phyloP scores from a whole-genome alignment of 768 basidiomycete species.

The Lentinus brumalis region DNA sequence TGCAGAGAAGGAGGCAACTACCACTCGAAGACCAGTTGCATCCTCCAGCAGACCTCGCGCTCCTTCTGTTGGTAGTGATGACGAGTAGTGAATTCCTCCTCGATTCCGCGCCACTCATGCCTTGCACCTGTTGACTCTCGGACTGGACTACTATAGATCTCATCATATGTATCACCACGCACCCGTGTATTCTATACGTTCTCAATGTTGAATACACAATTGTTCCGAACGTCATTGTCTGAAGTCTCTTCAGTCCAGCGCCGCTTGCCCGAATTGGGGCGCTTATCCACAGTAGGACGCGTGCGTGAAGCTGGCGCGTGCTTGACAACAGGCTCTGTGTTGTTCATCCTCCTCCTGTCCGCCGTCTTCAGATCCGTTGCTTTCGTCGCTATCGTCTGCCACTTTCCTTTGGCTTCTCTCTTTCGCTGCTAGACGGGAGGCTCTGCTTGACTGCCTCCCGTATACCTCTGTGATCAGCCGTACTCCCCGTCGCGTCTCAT shows the following conservation, averaged over 20 bases:
- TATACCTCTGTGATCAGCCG: slow-evolving; percentile 19
- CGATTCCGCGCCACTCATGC: not conserved
- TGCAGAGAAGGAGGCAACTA: slow-evolving; percentile 64
- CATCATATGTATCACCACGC: slow-evolving; percentile 7
- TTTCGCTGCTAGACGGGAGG: slow-evolving; percentile 22
- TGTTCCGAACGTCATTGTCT: not conserved
- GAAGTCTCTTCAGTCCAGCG: not conserved
- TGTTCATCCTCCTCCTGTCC: not conserved
- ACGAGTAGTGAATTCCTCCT: slow-evolving; percentile 38
- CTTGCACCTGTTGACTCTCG: not conserved
- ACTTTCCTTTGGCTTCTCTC: slow-evolving; percentile 13
- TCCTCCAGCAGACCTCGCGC: slow-evolving; percentile 52
- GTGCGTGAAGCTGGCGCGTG: slow-evolving; percentile 19
- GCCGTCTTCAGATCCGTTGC: slow-evolving; percentile 6
- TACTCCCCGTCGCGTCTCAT: slow-evolving; percentile 17
- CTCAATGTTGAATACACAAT: not conserved
- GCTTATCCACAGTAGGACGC: slow-evolving; percentile 12
- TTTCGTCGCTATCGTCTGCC: slow-evolving; percentile 7
- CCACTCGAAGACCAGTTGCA: slow-evolving; percentile 51
- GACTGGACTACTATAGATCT: not conserved
- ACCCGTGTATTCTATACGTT: slow-evolving; percentile 12
- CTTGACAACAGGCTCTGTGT: slow-evolving; percentile 28
- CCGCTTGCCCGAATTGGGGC: slow-evolving; percentile 14
- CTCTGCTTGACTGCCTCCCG: slow-evolving; percentile 15
- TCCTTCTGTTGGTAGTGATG: slow-evolving; percentile 48